Base-by-base conservation (phyloP, 352 stramenopile species). In the Pythium pyrilobum region DNA sequence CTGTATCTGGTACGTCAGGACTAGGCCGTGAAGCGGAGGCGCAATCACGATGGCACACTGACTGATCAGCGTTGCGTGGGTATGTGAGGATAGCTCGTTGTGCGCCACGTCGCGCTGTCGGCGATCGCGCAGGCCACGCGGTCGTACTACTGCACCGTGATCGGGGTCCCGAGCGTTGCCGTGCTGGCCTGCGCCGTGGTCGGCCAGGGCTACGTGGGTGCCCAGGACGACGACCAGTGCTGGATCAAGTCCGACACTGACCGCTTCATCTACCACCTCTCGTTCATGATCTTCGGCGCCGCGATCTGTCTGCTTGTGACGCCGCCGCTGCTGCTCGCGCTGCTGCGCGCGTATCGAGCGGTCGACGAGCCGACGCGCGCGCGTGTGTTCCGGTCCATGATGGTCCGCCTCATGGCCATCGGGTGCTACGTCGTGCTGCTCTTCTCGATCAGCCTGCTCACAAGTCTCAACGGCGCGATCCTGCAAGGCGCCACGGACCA, bases 31-130 rank as follows among this genome's bases (percentile, higher is more conserved):
- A n/a, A n/a, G n/a, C n/a, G n/a, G n/a, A n/a, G n/a, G n/a, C n/a
- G n/a, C n/a, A n/a, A n/a, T n/a, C n/a, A n/a, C n/a, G n/a, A n/a
- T n/a, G n/a, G n/a, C n/a, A n/a, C n/a, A n/a, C n/a, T n/a, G n/a
- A n/a, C n/a, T n/a, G n/a, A n/a, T n/a, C n/a, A n/a, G n/a, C n/a
- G n/a, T n/a, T n/a, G 37, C 37, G 11, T 42, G 8, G 37, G 13
- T n/a, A n/a, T n/a, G n/a, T n/a, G n/a, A n/a, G n/a, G n/a, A 18
- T 23, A 63, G 56, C 51, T 72, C 21, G 61, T 69, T 11, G 65
- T 67, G 18, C 56, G 56, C 3, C 60, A 52, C n/a, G 57, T 64
- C 5, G 21, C 61, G 16, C 38, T 62, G 16, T 49, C 57, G 12
- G 20, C 37, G 23, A 59, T 72, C 27, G 40, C 50, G n/a, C 52